Percentiles rank a stretch among this genome's conserved stretches.
These are phyloP conservation scores for Mycena filopes DNA, from an alignment of 768 basidiomycete species.

Conservation along the genomic window DNA sequence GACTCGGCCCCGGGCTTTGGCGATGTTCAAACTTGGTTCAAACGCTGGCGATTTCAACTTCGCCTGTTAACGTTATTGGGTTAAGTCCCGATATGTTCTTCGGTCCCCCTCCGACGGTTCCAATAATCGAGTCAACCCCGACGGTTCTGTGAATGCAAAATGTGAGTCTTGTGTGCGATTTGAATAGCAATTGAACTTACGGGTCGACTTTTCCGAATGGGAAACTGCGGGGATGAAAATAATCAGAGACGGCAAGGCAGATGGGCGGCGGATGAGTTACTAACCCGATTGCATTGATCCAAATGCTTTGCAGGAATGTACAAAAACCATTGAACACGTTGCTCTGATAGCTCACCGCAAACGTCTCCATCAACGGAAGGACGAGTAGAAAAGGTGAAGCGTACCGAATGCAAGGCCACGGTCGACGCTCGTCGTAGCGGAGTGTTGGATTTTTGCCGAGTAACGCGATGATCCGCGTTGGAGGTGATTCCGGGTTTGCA, in stretches of 20 bases:
- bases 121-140: constrained; percentile 34
- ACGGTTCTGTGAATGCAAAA: constrained; percentile 5
- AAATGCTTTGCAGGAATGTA: constrained; percentile 29
- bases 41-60: too few species aligned
- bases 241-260: background rate
- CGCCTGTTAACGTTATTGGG: too few species aligned
- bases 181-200: constrained; percentile 2
- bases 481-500: too few species aligned
- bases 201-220: constrained; percentile 31
- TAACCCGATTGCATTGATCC: constrained; percentile 30
- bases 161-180: background rate
- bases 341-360: constrained; percentile 31
- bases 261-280: background rate
- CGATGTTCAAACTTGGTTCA: too few species aligned
- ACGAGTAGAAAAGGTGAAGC: background rate
- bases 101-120: constrained; percentile 14
- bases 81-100: constrained; percentile 30
- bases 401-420: constrained; percentile 34
- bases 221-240: constrained; percentile 20
- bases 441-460: too few species aligned
- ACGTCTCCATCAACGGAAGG: background rate
- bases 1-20: too few species aligned
- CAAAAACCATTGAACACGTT: constrained; percentile 32
- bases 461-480: too few species aligned
- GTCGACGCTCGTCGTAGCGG: constrained; percentile 24